Percentiles rank a stretch among this genome's conserved stretches.
Evolutionary conservation across 768 basidiomycete species (phyloP).

Genomic region (Pleurotus djamor): DNA sequence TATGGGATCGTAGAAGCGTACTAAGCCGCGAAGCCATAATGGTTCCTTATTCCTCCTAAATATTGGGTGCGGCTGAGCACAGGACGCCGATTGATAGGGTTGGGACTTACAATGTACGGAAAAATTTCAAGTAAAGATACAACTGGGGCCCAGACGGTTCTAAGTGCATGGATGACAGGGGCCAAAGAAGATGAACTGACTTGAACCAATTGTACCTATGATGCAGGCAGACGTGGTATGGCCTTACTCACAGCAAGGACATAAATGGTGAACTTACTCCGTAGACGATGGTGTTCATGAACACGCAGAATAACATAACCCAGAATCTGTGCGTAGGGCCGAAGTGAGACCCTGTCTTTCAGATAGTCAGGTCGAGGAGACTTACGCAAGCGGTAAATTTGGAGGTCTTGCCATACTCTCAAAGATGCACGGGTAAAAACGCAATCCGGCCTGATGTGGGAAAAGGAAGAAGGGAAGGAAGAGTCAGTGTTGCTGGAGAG

Average conservation of each 20-base stretch:
- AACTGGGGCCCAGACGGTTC: not conserved
- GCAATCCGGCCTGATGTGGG: too few species aligned
- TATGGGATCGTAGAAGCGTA: not conserved
- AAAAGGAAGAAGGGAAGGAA: too few species aligned
- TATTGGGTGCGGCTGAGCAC: not conserved
- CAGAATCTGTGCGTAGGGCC: not conserved
- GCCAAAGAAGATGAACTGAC: not conserved
- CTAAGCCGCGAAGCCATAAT: not conserved
- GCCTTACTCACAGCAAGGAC: not conserved
- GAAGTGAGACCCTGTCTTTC: too few species aligned
- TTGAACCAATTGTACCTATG: not conserved
- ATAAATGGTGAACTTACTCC: not conserved
- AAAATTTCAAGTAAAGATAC: not conserved
- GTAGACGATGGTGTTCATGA: slow-evolving; percentile 3
- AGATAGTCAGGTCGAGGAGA: too few species aligned
- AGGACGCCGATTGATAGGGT: not conserved
- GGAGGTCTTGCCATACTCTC: too few species aligned
- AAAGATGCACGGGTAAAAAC: too few species aligned
- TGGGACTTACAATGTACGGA: not conserved
- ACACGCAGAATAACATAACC: not conserved
- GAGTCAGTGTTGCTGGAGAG: too few species aligned
- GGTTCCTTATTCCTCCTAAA: not conserved
- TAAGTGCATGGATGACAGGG: not conserved
- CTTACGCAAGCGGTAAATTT: too few species aligned
- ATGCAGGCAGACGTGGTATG: not conserved